Evolutionary conservation across 176 grass and related monocot species (phyloP).

Genomic region (Triticum turgidum): DNA sequence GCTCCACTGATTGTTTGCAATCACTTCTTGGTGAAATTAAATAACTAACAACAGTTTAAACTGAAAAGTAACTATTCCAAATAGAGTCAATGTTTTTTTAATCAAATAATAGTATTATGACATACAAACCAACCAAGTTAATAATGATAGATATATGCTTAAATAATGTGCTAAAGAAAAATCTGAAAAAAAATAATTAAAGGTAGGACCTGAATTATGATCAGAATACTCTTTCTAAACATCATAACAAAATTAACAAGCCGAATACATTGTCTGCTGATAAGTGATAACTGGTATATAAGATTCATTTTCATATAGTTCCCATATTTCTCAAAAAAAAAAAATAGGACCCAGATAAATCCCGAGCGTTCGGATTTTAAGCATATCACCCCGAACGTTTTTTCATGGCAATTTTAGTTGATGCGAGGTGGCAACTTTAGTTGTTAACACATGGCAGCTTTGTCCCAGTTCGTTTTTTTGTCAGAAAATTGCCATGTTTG

Average conservation of each 20-base stretch:
- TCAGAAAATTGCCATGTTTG: no score
- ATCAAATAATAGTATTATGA: not conserved
- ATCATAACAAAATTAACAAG: constrained; percentile 4
- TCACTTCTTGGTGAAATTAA: not conserved
- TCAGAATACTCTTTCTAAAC: not conserved
- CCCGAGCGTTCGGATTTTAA: no score
- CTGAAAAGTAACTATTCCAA: not conserved
- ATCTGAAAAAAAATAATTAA: not conserved
- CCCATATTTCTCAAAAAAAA: no score
- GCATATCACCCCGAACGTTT: no score
- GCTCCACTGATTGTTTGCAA: constrained; percentile 32
- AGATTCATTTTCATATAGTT: no score
- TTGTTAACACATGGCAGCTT: no score
- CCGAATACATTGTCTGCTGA: not conserved
- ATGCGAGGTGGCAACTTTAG: no score
- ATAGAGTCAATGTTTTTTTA: not conserved
- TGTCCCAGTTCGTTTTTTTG: no score
- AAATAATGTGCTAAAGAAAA: not conserved
- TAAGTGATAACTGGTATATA: not conserved
- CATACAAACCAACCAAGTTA: not conserved
- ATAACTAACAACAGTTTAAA: not conserved
- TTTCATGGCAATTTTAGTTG: no score
- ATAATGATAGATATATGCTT: not conserved
- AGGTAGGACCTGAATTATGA: not conserved
- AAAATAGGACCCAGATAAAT: no score